Evolutionary conservation across 148 eudicot species (phyloP).

Genomic region (Vaccinium macrocarpon): DNA sequence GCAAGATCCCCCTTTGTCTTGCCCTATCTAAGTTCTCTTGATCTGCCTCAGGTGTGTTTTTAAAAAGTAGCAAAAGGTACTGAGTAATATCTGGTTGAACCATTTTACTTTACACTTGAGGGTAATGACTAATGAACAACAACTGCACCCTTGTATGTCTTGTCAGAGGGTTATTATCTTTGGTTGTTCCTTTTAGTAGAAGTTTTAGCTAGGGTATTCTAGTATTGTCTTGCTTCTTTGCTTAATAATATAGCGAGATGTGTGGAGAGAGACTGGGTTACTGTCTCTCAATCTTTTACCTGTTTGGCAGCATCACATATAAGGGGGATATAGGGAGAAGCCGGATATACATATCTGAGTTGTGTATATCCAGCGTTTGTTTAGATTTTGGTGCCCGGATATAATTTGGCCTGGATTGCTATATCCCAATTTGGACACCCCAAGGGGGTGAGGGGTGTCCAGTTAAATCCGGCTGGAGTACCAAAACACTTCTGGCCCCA

Average conservation of each 20-base stretch:
- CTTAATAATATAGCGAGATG: not conserved
- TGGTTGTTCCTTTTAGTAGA: not conserved
- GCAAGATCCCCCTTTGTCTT: conserved; percentile 6
- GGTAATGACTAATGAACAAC: not conserved
- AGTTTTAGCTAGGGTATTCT: not conserved
- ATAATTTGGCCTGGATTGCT: no score
- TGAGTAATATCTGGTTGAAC: not conserved
- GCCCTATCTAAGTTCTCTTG: no score
- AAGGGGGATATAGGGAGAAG: no score
- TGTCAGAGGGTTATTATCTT: not conserved
- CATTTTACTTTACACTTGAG: not conserved
- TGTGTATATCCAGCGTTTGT: no score
- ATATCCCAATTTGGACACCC: no score
- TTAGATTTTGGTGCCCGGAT: no score
- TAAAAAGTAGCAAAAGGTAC: not conserved
- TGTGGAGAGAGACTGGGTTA: not conserved
- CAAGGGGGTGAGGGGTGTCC: no score
- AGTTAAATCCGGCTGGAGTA: no score
- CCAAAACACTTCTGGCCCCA: no score
- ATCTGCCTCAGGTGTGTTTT: not conserved
- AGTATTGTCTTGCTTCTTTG: not conserved
- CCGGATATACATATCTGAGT: no score
- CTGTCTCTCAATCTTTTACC: not conserved
- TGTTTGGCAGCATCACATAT: no score
- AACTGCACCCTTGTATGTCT: not conserved